Base-by-base conservation (phyloP, 805 yeast genomes). In the Wickerhamiella parazyma region DNA sequence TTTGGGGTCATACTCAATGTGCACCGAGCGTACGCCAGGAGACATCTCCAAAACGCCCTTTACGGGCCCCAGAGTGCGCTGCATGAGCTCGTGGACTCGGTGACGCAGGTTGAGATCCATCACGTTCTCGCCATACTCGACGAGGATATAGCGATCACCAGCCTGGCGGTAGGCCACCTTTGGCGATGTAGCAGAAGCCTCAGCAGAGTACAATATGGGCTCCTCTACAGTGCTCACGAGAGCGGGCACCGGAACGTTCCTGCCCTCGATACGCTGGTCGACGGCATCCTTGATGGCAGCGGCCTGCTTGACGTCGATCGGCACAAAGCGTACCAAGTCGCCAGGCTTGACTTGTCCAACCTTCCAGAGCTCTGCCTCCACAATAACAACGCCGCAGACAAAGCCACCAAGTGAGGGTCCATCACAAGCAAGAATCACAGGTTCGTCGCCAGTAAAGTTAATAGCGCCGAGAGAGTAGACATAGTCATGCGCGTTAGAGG, bases 391-490 rank as follows among this genome's bases (percentile, higher is more conserved):
- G 58, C 86, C 81, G 64, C 97, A 89, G 26, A 89, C 96, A 58
- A 89, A 91, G 1, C 98, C 98, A 57, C 98, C 97, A 46, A 89
- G 73, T 9, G 95, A 82, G 34, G 98, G 97, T 50, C 97, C 97
- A 65, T 89, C 98, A 59, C 96, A 84, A 2, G 97, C 85, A 61
- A 89, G 71, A 50, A 89, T 86, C 26, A 89, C 98, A 1, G 97
- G 97, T 63, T 89, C 97, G 64, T 91, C 97, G 64, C 98, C 98
- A 28, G 97, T 91, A 61, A 91, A 91, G 64, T 91, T 91, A 61
- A 89, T 80, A 22, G 98, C 97, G 55, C 98, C 97, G 42, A 86
- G 66, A 0, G 97, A 85, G 61, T 89, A 89, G 42, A 89, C 97
- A 58, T 89, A 91, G 66, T 89, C 98, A 60, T 89, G 97, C 35